phyloP scores from a whole-genome alignment of 106 monocot species.

The Allium fistulosum region DNA sequence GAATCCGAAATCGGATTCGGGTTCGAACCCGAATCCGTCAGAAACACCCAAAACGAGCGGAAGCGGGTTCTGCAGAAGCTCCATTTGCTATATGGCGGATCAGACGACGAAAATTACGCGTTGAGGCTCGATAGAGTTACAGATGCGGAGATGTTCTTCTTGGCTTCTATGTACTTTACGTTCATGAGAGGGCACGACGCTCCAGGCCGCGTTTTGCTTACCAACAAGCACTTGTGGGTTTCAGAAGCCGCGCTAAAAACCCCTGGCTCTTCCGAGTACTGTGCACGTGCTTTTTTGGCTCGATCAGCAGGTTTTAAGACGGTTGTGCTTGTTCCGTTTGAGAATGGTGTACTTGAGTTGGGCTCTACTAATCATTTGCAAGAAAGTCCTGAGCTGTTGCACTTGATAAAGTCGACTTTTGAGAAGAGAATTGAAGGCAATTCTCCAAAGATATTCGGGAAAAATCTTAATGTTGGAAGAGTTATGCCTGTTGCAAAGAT shows the following conservation, averaged over 20 bases:
- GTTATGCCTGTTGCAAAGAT: background rate
- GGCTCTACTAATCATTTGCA: constrained; percentile 32
- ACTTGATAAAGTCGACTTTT: constrained; percentile 23
- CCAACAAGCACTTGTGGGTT: constrained; percentile 63
- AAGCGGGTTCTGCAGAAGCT: constrained; percentile 74
- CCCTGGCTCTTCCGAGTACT: constrained; percentile 25
- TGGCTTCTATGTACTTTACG: constrained; percentile 84
- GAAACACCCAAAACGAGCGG: constrained; percentile 11
- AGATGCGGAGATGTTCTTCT: constrained; percentile 76
- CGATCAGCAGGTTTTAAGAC: constrained; percentile 44
- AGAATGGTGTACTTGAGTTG: constrained; percentile 61
- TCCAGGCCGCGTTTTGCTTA: constrained; percentile 44
- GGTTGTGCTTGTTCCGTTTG: constrained; percentile 53
- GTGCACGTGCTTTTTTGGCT: constrained; percentile 46
- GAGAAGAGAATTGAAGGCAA: constrained; percentile 1
- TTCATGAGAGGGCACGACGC: constrained; percentile 57
- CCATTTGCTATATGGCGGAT: constrained; percentile 25
- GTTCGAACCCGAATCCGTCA: constrained; percentile 14
- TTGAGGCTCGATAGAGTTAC: constrained; percentile 62
- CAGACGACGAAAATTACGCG: constrained; percentile 51
- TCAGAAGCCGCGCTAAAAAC: constrained; percentile 10
- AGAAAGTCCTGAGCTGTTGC: constrained; percentile 25
- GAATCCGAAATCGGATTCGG: background rate
- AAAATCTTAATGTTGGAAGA: constrained; percentile 22
- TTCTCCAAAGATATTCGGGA: constrained; percentile 14